phyloP scores from a whole-genome alignment of 1,139 yeast species.

The Diutina rugosa region DNA sequence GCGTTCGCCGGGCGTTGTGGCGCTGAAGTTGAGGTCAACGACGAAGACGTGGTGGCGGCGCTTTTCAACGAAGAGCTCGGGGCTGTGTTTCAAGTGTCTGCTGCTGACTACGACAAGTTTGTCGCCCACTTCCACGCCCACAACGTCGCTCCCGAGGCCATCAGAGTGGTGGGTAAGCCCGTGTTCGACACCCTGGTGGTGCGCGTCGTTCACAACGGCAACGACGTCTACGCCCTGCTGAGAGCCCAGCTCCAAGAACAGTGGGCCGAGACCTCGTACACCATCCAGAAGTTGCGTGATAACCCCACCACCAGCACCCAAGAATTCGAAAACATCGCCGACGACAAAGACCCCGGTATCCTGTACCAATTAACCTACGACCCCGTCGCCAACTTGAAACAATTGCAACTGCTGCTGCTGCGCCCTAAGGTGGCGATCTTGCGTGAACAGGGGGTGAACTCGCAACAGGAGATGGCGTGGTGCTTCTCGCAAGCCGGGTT shows the following conservation, averaged over 20 bases:
- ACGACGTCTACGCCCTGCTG: conserved; percentile 31
- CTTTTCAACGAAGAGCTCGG: conserved; percentile 92
- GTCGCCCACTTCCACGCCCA: conserved; percentile 36
- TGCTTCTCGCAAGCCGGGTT: conserved; percentile 93
- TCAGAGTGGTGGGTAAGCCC: conserved; percentile 60
- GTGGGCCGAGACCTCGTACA: conserved; percentile 86
- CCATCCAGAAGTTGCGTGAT: conserved; percentile 85
- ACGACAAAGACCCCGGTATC: conserved; percentile 85
- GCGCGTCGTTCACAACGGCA: conserved; percentile 32
- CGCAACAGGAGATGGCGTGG: conserved; percentile 98
- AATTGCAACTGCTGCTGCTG: background rate
- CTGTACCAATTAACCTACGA: conserved; percentile 65
- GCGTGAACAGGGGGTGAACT: conserved; percentile 98
- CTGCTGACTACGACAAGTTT: conserved; percentile 41
- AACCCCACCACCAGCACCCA: conserved; percentile 85
- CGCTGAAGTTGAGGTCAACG: conserved; percentile 32
- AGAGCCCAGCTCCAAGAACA: conserved; percentile 67
- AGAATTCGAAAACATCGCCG: conserved; percentile 64
- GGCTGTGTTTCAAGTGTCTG: conserved; percentile 81
- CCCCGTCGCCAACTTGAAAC: conserved; percentile 5
- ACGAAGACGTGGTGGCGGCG: conserved; percentile 26
- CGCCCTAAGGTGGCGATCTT: conserved; percentile 87
- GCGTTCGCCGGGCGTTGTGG: conserved; percentile 95
- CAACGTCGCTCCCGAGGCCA: conserved; percentile 39
- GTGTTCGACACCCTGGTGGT: conserved; percentile 29